Conservation (phyloP, 2,329 filamentous ascomycete genomes). For the Calycina herbarum region DNA sequence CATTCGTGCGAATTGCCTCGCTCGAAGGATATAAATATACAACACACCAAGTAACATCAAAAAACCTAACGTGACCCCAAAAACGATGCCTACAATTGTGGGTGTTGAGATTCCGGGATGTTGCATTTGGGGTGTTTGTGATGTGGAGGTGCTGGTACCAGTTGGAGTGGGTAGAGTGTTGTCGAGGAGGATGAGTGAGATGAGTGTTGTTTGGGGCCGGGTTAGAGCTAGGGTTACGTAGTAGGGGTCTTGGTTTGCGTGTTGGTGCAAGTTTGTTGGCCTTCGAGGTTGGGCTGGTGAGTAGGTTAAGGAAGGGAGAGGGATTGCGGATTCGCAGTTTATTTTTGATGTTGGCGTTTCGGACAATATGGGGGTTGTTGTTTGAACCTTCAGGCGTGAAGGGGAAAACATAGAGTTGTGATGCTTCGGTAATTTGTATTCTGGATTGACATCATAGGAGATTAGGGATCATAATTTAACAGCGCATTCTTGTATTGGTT, state of each 20-base stretch:
- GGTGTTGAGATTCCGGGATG: slow-evolving; percentile 18
- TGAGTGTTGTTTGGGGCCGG: slow-evolving; percentile 16
- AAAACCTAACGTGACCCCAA: slow-evolving; percentile 20
- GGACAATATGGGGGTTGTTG: not conserved
- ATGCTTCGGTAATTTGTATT: not conserved
- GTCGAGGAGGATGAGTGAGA: slow-evolving; percentile 15
- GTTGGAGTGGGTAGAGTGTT: slow-evolving; percentile 7
- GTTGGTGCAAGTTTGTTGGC: not conserved
- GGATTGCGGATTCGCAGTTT: not conserved
- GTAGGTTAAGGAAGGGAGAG: not conserved
- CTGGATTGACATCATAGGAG: not conserved
- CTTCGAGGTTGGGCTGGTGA: not conserved
- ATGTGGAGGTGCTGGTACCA: not conserved
- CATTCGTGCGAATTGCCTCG: slow-evolving; percentile 8
- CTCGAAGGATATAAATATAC: slow-evolving; percentile 26
- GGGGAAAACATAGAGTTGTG: not conserved
- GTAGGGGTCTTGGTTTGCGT: not conserved
- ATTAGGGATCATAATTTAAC: not conserved
- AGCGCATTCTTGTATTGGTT: not conserved
- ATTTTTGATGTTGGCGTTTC: not conserved
- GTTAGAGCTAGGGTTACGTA: slow-evolving; percentile 17
- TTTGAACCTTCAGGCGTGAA: not conserved
- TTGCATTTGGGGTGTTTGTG: not conserved
- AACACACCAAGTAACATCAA: slow-evolving; percentile 19
- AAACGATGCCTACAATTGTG: slow-evolving; percentile 25